phyloP scores from a whole-genome alignment of 176 grass and related monocot genomes.

The Bromus sterilis region DNA sequence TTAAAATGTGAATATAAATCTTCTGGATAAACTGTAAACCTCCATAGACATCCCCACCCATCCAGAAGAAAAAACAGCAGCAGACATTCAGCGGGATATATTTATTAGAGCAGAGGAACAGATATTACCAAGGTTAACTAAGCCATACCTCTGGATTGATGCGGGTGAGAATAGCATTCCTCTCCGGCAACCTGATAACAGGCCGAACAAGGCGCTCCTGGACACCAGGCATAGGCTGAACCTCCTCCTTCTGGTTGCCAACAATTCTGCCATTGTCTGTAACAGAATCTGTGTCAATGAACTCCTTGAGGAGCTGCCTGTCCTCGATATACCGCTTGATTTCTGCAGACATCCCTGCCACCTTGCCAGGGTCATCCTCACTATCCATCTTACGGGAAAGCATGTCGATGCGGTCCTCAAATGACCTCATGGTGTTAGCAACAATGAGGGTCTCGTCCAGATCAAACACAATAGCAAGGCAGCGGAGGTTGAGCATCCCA shows the following conservation, averaged over 20 bases:
- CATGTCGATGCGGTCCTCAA: slow-evolving; percentile 62
- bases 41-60: neutral
- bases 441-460: slow-evolving; percentile 96
- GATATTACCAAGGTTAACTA: neutral
- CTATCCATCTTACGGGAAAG: slow-evolving; percentile 67
- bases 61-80: neutral
- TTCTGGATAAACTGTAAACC: neutral
- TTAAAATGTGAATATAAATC: neutral
- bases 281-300: slow-evolving; percentile 66
- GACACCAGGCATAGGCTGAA: slow-evolving; percentile 21
- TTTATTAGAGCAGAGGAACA: neutral
- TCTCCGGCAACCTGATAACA: slow-evolving; percentile 73
- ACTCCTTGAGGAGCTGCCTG: slow-evolving; percentile 75
- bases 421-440: slow-evolving; percentile 97
- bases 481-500: slow-evolving; percentile 78
- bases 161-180: slow-evolving; percentile 83
- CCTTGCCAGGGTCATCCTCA: slow-evolving; percentile 68
- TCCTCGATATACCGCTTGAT: slow-evolving; percentile 94
- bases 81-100: neutral
- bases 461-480: slow-evolving; percentile 94
- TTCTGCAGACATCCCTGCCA: slow-evolving; percentile 86
- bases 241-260: slow-evolving; percentile 65
- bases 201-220: slow-evolving; percentile 61
- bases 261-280: slow-evolving; percentile 55
- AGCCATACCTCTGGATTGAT: slow-evolving; percentile 83